A percentile compares a stretch with the other conserved stretches of the same genome.
These are phyloP conservation scores for Kuraishia piskuri DNA, from an alignment of 805 yeast genomes.

Conservation along the genomic window DNA sequence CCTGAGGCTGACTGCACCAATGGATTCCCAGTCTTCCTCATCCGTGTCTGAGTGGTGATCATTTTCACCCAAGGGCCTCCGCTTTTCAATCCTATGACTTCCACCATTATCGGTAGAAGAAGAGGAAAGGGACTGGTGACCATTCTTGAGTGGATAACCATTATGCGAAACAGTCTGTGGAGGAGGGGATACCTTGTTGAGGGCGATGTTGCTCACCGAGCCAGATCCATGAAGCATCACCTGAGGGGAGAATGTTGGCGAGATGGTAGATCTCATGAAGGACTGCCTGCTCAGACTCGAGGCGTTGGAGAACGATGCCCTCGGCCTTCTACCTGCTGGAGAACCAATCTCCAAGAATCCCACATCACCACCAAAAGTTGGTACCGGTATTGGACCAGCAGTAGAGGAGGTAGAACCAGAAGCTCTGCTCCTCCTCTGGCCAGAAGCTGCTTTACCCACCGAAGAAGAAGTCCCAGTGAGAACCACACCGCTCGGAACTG, in stretches of 20 bases:
- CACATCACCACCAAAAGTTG: neutral
- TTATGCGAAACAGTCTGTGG: conserved; percentile 5
- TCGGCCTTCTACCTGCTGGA: conserved; percentile 16
- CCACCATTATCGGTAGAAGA: conserved; percentile 7
- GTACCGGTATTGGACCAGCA: neutral
- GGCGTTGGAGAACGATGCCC: conserved; percentile 26
- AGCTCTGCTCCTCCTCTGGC: neutral
- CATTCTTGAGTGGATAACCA: conserved; percentile 4
- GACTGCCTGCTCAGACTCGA: neutral
- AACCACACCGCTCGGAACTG: neutral
- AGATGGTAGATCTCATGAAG: conserved; percentile 7
- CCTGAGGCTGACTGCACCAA: conserved; percentile 65
- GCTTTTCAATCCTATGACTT: conserved; percentile 3
- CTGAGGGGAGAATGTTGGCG: conserved; percentile 15
- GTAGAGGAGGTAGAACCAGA: neutral
- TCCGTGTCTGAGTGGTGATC: conserved; percentile 63
- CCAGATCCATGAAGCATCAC: neutral
- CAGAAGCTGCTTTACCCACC: neutral
- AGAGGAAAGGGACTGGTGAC: conserved; percentile 10
- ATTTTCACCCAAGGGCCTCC: neutral
- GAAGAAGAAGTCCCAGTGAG: neutral
- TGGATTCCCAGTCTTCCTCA: conserved; percentile 93
- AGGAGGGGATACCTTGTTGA: neutral
- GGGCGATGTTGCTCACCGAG: conserved; percentile 3
- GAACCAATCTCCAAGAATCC: neutral